Conservation (phyloP, 345 rosid species). For the Salix brachista region DNA sequence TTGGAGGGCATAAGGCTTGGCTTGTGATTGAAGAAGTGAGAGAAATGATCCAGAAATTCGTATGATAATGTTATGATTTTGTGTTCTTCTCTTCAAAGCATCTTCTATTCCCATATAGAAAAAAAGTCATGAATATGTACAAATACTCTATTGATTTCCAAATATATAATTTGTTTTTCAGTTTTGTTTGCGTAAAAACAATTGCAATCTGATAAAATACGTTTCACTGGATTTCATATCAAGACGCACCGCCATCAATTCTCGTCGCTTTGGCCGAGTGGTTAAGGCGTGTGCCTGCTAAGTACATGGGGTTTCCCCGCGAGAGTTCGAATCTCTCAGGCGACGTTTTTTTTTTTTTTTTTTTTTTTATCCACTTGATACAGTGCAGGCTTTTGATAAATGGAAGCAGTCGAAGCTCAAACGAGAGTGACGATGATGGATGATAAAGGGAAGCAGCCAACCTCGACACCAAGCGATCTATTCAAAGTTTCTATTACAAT, state of each 20-base stretch:
- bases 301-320: slow-evolving; percentile 82
- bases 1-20: slow-evolving; percentile 97
- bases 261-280: slow-evolving; percentile 79
- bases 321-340: slow-evolving; percentile 79
- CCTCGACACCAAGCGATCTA: background rate
- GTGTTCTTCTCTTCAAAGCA: background rate
- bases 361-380: too few relatives aligned
- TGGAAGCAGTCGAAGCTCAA: too few relatives aligned
- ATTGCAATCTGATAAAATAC: too few relatives aligned
- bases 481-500: background rate
- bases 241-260: too few relatives aligned
- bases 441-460: too few relatives aligned
- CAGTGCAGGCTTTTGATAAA: background rate
- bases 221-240: fast-evolving
- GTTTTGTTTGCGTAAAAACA: too few relatives aligned
- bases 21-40: slow-evolving; percentile 81
- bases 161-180: too few relatives aligned
- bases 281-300: slow-evolving; percentile 92
- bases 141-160: too few relatives aligned
- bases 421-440: too few relatives aligned
- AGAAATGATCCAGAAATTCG: slow-evolving; percentile 60
- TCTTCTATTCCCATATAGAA: background rate
- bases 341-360: slow-evolving; percentile 19
- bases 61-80: slow-evolving; percentile 11
- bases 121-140: background rate